phyloP scores from a whole-genome alignment of 345 rosid species.

The Raphanus raphanistrum region DNA sequence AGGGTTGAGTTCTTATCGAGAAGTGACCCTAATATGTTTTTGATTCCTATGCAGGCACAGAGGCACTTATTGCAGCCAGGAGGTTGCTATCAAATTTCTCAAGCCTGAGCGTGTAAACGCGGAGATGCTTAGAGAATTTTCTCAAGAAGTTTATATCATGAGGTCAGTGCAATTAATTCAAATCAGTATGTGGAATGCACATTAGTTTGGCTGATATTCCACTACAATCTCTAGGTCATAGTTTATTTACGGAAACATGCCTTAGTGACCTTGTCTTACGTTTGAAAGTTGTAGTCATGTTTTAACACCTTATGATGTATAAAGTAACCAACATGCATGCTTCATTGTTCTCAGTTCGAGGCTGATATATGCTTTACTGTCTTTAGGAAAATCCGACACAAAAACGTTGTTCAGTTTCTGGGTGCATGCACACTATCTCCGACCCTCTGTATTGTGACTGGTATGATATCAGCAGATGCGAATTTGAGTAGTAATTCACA shows the following conservation, averaged over 20 bases:
- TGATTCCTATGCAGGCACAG: conserved; percentile 56
- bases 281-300: not conserved
- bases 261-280: no score
- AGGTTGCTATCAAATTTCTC: conserved; percentile 90
- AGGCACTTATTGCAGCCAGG: conserved; percentile 91
- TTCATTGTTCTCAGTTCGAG: conserved; percentile 3
- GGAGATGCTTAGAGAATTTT: conserved; percentile 79
- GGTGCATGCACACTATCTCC: conserved; percentile 94
- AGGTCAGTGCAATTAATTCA: conserved; percentile 53
- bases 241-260: conserved; percentile 4
- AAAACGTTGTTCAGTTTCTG: conserved; percentile 89
- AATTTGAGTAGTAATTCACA: conserved; percentile 1
- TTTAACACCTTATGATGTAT: not conserved
- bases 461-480: conserved; percentile 40
- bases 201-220: not conserved
- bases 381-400: conserved; percentile 89
- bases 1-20: not conserved
- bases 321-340: conserved; percentile 17
- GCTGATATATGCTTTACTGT: not conserved
- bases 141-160: conserved; percentile 95
- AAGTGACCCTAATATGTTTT: conserved; percentile 13
- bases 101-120: conserved; percentile 75
- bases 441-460: conserved; percentile 89
- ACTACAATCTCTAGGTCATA: not conserved
- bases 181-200: not conserved